Percentiles rank a stretch among this genome's conserved stretches.
These are phyloP conservation scores for Trichocladium uniseriatum DNA, from an alignment of 495 filamentous ascomycete species.

Conservation along the genomic window DNA sequence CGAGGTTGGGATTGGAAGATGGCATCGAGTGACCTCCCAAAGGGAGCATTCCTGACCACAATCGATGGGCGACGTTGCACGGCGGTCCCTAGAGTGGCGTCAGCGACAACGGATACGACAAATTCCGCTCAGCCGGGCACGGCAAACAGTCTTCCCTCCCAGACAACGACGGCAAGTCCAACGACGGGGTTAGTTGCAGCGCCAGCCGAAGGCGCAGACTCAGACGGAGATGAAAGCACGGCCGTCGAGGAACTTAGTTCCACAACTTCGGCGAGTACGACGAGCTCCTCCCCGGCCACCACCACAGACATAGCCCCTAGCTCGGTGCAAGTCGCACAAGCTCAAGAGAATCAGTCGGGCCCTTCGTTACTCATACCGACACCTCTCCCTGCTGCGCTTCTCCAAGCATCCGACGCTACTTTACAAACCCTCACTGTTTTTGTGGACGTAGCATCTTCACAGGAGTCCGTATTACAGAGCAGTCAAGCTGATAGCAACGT, in stretches of 20 bases:
- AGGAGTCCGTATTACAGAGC: conserved; percentile 19
- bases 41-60: conserved; percentile 36
- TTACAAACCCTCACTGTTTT: conserved; percentile 19
- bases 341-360: conserved; percentile 1
- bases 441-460: conserved; percentile 13
- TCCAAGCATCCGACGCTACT: conserved; percentile 11
- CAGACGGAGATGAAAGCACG: conserved; percentile 8
- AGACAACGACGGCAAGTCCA: conserved; percentile 9
- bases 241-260: conserved; percentile 6
- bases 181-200: conserved; percentile 11
- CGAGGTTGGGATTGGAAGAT: conserved; percentile 22
- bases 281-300: conserved; percentile 22
- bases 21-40: conserved; percentile 25
- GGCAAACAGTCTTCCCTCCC: neutral
- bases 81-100: conserved; percentile 31
- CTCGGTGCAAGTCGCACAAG: conserved; percentile 14
- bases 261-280: conserved; percentile 23
- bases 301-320: conserved; percentile 10
- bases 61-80: conserved; percentile 41
- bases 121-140: conserved; percentile 10
- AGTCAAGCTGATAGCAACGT: conserved; percentile 28
- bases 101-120: conserved; percentile 5
- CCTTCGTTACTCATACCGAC: neutral
- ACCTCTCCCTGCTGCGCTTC: conserved; percentile 10
- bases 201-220: conserved; percentile 5